A percentile compares a stretch with the other conserved stretches of the same genome.
Evolutionary conservation across 208 protist species (phyloP).

Genomic region (Acanthamoeba healyi): DNA sequence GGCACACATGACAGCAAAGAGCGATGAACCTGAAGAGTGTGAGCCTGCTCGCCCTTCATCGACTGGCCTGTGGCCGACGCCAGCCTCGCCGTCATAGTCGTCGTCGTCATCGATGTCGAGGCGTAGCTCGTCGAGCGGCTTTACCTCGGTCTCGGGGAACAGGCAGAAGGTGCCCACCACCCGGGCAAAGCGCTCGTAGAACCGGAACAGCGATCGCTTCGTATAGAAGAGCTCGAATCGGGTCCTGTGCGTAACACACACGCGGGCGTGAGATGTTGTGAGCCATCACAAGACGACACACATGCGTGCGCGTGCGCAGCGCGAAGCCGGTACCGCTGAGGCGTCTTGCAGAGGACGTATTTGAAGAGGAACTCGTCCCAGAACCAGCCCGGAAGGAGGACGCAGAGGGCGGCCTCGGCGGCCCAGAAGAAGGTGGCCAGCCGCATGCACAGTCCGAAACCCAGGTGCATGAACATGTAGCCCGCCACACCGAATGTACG

Average conservation of each 20-base stretch:
- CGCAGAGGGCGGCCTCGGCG: constrained; percentile 17
- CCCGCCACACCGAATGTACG: background rate
- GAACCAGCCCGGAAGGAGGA: constrained; percentile 50
- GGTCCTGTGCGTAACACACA: background rate
- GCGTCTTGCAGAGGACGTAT: constrained; percentile 13
- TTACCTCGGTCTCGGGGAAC: constrained; percentile 49
- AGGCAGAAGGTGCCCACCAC: constrained; percentile 20
- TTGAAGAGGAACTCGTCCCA: constrained; percentile 73
- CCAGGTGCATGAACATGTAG: constrained; percentile 70
- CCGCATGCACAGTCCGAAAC: constrained; percentile 55
- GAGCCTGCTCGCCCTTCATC: background rate
- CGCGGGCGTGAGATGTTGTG: background rate
- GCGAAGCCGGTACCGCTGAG: constrained; percentile 15
- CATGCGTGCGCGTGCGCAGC: no score
- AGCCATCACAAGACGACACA: background rate
- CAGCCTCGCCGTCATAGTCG: no score
- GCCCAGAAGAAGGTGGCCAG: constrained; percentile 57
- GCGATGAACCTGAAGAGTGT: no score
- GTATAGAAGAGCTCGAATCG: constrained; percentile 46
- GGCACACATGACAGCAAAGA: no score
- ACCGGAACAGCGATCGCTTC: background rate
- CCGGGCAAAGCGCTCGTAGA: constrained; percentile 42
- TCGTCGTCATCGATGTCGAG: background rate
- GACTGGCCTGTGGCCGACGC: no score
- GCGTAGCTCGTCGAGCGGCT: background rate